Percentiles rank a stretch among this genome's conserved stretches.
Conservation (phyloP, 2,329 filamentous ascomycete species). For the Aureobasidium pullulans region DNA sequence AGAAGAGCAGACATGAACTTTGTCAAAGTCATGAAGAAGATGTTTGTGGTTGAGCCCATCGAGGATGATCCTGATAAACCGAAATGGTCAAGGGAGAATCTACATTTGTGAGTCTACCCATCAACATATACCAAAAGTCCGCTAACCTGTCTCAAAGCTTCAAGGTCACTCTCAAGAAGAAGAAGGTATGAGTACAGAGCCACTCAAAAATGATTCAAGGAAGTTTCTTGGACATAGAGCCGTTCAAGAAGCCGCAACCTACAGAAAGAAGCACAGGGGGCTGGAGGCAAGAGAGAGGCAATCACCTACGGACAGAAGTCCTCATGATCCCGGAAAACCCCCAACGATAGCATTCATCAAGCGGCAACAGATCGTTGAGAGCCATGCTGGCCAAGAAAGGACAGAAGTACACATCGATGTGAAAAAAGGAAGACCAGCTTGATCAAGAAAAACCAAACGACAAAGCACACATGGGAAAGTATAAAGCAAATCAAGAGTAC, state of each 20-base stretch:
- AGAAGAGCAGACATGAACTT: constrained; percentile 58
- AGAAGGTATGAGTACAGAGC: neutral
- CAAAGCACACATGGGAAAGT: neutral
- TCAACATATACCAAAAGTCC: too few species aligned
- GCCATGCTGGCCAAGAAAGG: too few species aligned
- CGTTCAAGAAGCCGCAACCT: too few species aligned
- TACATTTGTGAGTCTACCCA: constrained; percentile 38
- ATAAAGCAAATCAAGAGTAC: neutral
- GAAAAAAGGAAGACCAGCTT: neutral
- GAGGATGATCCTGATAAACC: constrained; percentile 42
- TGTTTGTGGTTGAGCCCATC: constrained; percentile 41
- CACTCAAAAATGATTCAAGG: neutral
- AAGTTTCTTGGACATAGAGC: too few species aligned
- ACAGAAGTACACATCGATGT: too few species aligned
- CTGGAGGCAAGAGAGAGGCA: too few species aligned
- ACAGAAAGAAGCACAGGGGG: too few species aligned
- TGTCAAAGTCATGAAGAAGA: constrained; percentile 43
- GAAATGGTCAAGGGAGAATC: constrained; percentile 39
- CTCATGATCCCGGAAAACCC: too few species aligned
- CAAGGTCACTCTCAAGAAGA: constrained; percentile 7
- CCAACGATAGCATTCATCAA: too few species aligned
- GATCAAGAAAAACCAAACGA: too few species aligned
- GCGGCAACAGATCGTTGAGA: too few species aligned
- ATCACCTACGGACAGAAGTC: too few species aligned
- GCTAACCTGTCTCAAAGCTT: neutral